These are phyloP conservation scores for Tetraselmis striata DNA, from an alignment of 139 green algal species.

Conservation along the genomic window DNA sequence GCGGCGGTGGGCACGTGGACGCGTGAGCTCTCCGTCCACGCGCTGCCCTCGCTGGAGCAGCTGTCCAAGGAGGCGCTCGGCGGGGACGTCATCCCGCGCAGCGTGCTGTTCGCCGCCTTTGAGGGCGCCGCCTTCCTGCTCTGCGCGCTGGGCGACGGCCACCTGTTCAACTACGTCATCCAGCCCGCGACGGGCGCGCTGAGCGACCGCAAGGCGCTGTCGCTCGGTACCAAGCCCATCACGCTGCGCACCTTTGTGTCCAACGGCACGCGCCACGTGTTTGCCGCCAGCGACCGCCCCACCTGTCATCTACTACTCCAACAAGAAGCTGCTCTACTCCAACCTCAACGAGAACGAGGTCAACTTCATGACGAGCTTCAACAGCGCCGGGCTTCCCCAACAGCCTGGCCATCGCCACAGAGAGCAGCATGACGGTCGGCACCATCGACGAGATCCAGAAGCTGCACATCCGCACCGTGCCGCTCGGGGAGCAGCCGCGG, in stretches of 20 bases:
- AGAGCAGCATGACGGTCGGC: conserved; percentile 64
- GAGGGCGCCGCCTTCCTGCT: conserved; percentile 77
- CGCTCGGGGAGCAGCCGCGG: conserved; percentile 84
- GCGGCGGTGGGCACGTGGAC: conserved; percentile 66
- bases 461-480: conserved; percentile 87
- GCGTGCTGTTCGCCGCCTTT: conserved; percentile 73
- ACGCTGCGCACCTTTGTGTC: conserved; percentile 62
- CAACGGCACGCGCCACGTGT: conserved; percentile 60
- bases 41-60: conserved; percentile 37
- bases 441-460: conserved; percentile 87
- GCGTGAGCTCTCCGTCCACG: conserved; percentile 35
- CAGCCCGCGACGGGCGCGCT: conserved; percentile 36
- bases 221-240: conserved; percentile 89
- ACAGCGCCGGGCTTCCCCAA: conserved; percentile 65
- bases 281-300: conserved; percentile 89
- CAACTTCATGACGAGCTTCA: conserved; percentile 71
- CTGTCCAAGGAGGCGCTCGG: conserved; percentile 41
- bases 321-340: conserved; percentile 91
- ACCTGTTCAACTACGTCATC: conserved; percentile 51
- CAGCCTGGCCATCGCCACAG: conserved; percentile 73
- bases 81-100: conserved; percentile 75
- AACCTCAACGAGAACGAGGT: conserved; percentile 95
- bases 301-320: conserved; percentile 87
- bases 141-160: conserved; percentile 71
- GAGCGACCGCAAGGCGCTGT: conserved; percentile 69